These are phyloP conservation scores for Alternaria consortialis DNA, from an alignment of 2,329 filamentous ascomycete genomes.

Conservation along the genomic window DNA sequence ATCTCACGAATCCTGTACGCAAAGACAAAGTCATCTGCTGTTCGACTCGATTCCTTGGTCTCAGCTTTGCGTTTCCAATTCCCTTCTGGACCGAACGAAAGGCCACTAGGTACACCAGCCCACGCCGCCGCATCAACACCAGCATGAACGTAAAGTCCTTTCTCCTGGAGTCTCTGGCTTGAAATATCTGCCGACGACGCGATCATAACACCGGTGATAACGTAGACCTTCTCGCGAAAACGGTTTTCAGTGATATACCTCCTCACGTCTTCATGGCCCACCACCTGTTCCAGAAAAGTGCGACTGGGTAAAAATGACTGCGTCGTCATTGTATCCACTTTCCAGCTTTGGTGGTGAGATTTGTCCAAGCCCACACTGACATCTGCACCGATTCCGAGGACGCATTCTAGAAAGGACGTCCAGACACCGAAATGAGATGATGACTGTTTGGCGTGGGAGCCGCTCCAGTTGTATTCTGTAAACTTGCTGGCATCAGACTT, in stretches of 20 bases:
- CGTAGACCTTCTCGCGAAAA: constrained; percentile 13
- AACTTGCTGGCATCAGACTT: background rate
- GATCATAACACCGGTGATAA: constrained; percentile 21
- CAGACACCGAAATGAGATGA: constrained; percentile 15
- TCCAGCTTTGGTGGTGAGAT: background rate
- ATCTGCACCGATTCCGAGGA: constrained; percentile 14
- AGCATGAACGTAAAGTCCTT: constrained; percentile 4
- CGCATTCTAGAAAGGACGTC: constrained; percentile 16
- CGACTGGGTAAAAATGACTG: background rate
- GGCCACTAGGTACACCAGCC: constrained; percentile 10
- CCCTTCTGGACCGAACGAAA: constrained; percentile 17
- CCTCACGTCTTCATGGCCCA: background rate
- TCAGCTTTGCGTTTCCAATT: constrained; percentile 7
- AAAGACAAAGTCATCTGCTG: constrained; percentile 15
- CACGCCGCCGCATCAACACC: constrained; percentile 15
- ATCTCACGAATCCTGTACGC: constrained; percentile 20
- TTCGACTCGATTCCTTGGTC: background rate
- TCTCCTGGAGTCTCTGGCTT: background rate
- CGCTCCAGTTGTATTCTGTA: constrained; percentile 2
- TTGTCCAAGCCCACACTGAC: background rate
- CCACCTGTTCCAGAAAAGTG: background rate
- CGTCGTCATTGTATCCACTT: background rate
- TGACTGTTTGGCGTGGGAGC: background rate
- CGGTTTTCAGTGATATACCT: constrained; percentile 6
- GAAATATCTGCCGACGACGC: background rate